A percentile compares a stretch with the other conserved stretches of the same genome.
phyloP scores from a whole-genome alignment of 176 grass and related monocot genomes.

The Carex myosuroides region DNA sequence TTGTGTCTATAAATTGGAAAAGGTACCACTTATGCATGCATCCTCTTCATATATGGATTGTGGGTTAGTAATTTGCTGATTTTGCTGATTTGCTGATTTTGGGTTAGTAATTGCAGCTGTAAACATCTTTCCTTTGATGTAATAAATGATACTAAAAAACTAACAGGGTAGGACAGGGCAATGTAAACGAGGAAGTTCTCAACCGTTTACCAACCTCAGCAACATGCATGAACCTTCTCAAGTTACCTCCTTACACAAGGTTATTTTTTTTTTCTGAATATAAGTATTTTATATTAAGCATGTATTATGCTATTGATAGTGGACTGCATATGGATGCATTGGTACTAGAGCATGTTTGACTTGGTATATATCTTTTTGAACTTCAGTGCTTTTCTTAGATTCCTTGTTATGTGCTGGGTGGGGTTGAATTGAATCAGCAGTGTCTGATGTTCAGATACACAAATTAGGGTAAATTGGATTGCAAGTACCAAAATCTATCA shows the following conservation, averaged over 20 bases:
- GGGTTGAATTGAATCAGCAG: not conserved
- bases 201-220: slow-evolving; percentile 89
- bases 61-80: slow-evolving; percentile 18
- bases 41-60: slow-evolving; percentile 96
- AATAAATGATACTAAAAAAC: not conserved
- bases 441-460: not conserved
- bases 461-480: not conserved
- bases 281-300: not conserved
- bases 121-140: not conserved
- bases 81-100: too few relatives aligned
- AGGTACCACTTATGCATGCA: slow-evolving; percentile 75
- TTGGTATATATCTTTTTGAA: not conserved
- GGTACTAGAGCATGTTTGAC: not conserved
- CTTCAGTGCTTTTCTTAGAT: not conserved
- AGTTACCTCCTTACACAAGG: slow-evolving; percentile 94
- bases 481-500: not conserved
- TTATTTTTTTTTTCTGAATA: slow-evolving; percentile 28
- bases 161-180: slow-evolving; percentile 51
- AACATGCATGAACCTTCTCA: slow-evolving; percentile 98
- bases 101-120: not conserved
- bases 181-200: slow-evolving; percentile 50
- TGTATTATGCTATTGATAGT: not conserved
- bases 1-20: slow-evolving; percentile 97
- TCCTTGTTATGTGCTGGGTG: too few relatives aligned
- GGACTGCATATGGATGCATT: not conserved